Conservation (phyloP, 2,329 filamentous ascomycete species). For the Pseudogymnoascus sp. region DNA sequence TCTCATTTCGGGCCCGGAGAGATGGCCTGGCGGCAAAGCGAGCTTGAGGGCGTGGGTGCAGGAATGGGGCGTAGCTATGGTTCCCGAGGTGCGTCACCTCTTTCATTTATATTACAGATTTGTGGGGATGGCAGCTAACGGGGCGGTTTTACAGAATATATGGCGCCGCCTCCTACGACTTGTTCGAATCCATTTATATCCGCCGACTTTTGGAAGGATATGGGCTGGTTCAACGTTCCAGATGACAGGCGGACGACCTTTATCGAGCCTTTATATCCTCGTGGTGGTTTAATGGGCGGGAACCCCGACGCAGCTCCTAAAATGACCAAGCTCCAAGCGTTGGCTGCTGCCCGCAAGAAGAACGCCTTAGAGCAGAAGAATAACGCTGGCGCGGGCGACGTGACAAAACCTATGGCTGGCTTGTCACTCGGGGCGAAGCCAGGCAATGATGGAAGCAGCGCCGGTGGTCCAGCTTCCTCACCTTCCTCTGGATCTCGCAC, state of each 20-base stretch:
- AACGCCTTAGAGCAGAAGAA: constrained; percentile 59
- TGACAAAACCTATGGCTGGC: constrained; percentile 24
- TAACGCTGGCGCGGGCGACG: constrained; percentile 13
- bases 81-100: constrained; percentile 24
- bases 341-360: constrained; percentile 79
- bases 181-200: constrained; percentile 34
- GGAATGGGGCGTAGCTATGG: background rate
- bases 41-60: background rate
- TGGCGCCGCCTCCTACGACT: constrained; percentile 11
- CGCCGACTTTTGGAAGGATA: constrained; percentile 67
- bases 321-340: constrained; percentile 81
- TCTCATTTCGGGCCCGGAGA: constrained; percentile 12
- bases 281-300: constrained; percentile 71
- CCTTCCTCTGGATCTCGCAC: background rate
- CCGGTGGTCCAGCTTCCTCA: background rate
- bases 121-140: background rate
- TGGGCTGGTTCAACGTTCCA: constrained; percentile 76
- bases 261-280: constrained; percentile 49
- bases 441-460: background rate
- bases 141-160: background rate
- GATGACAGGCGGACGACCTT: constrained; percentile 57
- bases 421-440: constrained; percentile 11
- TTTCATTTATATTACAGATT: background rate
- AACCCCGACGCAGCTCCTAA: constrained; percentile 56
- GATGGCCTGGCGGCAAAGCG: background rate